Conservation (phyloP, 257 asterid species). For the Solanum phureja region DNA sequence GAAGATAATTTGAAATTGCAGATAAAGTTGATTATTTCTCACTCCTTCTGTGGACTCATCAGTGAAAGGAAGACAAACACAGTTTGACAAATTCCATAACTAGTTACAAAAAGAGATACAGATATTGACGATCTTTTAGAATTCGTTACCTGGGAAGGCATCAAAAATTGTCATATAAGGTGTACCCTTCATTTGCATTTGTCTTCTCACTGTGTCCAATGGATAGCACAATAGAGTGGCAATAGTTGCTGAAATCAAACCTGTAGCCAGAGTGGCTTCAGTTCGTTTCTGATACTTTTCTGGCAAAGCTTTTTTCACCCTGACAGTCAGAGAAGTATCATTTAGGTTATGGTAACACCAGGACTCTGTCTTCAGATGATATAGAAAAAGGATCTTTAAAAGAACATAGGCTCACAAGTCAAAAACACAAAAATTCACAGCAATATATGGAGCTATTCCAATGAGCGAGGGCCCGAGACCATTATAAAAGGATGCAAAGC, state of each 20-base stretch:
- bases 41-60: not conserved
- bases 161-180: conserved; percentile 70
- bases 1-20: not conserved
- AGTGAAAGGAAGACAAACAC: not conserved
- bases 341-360: not conserved
- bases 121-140: not conserved
- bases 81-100: not conserved
- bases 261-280: conserved; percentile 62
- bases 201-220: conserved; percentile 86
- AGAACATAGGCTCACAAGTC: conserved; percentile 78
- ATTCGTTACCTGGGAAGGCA: conserved; percentile 62
- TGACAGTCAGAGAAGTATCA: conserved; percentile 17
- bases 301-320: conserved; percentile 91
- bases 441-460: conserved; percentile 93
- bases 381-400: not conserved
- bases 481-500: conserved; percentile 65
- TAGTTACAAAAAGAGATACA: not conserved
- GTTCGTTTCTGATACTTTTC: conserved; percentile 79
- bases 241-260: conserved; percentile 77
- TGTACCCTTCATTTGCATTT: conserved; percentile 95
- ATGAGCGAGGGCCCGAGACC: conserved; percentile 97
- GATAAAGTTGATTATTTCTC: not conserved
- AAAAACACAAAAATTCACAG: conserved; percentile 92
- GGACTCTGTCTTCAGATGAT: not conserved
- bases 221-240: conserved; percentile 94